phyloP scores from a whole-genome alignment of 768 basidiomycete genomes.

The Tylopilus balloui region DNA sequence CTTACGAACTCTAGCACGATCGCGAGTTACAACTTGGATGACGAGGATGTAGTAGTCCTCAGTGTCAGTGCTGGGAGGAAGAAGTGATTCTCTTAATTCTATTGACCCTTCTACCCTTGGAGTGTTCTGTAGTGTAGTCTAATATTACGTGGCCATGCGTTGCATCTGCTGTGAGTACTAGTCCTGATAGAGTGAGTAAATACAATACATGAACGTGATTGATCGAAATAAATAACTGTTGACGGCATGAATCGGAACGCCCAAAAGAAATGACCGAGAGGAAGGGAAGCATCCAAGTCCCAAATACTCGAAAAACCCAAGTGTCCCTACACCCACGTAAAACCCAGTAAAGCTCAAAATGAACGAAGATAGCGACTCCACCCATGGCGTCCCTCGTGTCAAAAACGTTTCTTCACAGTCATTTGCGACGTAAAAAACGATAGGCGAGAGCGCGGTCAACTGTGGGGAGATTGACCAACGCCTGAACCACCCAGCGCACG shows the following conservation, averaged over 20 bases:
- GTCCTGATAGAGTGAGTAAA: slow-evolving; percentile 18
- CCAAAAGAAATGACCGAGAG: slow-evolving; percentile 11
- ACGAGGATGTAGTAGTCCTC: slow-evolving; percentile 79
- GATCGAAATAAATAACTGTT: slow-evolving; percentile 14
- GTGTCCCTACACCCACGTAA: slow-evolving; percentile 8
- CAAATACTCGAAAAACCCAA: slow-evolving; percentile 3
- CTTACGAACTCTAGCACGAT: slow-evolving; percentile 83
- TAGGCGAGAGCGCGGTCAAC: slow-evolving; percentile 10
- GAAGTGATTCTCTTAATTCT: slow-evolving; percentile 40
- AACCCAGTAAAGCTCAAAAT: slow-evolving; percentile 18
- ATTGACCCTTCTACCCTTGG: slow-evolving; percentile 1
- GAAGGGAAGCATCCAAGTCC: background rate
- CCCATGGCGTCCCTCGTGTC: slow-evolving; percentile 18
- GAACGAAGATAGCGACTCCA: slow-evolving; percentile 1
- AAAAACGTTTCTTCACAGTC: slow-evolving; percentile 20
- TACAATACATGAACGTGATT: slow-evolving; percentile 15
- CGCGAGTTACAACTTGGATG: slow-evolving; percentile 85
- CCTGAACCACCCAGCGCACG: slow-evolving; percentile 9
- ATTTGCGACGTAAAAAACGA: slow-evolving; percentile 22
- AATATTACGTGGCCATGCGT: slow-evolving; percentile 12
- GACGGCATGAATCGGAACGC: background rate
- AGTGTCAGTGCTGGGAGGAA: slow-evolving; percentile 75
- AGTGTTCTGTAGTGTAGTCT: slow-evolving; percentile 10
- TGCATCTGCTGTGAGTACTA: slow-evolving; percentile 10
- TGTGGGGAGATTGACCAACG: slow-evolving; percentile 14